Evolutionary conservation across 352 stramenopile species (phyloP), one percentile per base, ranked within the genome.

Genomic region (Globisporangium sylvaticum): DNA sequence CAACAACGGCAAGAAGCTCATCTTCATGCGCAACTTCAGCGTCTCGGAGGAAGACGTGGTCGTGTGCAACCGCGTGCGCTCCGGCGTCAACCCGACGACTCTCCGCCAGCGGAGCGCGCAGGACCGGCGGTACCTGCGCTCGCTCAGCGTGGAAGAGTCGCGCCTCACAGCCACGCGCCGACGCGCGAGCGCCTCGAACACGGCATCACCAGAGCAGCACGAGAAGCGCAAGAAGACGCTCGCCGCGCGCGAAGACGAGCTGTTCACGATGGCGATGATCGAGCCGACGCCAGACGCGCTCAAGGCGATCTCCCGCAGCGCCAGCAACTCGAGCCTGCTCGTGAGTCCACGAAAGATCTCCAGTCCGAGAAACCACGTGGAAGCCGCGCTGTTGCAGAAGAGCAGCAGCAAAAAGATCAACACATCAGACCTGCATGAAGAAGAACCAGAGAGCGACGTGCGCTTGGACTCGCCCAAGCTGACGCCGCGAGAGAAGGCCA

Each of bases 51-150:
- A 88, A 67, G 79, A 90, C 70, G 73, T 90, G 53, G 81, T 90
- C 46, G 75, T 90, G 70, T 90, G 81, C 72, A 89, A 89, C 73
- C 81, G 81, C 62, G 79, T 88, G 60, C 81, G 81, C 63, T 83
- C 74, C 62, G 79, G 79, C 64, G 67, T 87, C 1, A 79, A 84
- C 65, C 81, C 81, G 3, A 68, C 64, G 29, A 76, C 66, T 61
- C 73, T 90, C 60, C 76, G 74, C 27, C 74, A 76, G 58, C 76
- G 80, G n/a, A 73, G 72, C 22, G 70, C 68, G 27, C 67, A 67
- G 44, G 73, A 80, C 62, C 72, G 71, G 4, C 75, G 73, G 46
- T 89, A 82, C 58, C 60, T 81, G 65, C 77, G 79, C 4, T 84
- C 81, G 48, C 68, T 87, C 22, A 83, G 77, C 65, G 79, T 86